Base-by-base conservation (phyloP, 169 alveolate genomes). In the Eimeria maxima region DNA sequence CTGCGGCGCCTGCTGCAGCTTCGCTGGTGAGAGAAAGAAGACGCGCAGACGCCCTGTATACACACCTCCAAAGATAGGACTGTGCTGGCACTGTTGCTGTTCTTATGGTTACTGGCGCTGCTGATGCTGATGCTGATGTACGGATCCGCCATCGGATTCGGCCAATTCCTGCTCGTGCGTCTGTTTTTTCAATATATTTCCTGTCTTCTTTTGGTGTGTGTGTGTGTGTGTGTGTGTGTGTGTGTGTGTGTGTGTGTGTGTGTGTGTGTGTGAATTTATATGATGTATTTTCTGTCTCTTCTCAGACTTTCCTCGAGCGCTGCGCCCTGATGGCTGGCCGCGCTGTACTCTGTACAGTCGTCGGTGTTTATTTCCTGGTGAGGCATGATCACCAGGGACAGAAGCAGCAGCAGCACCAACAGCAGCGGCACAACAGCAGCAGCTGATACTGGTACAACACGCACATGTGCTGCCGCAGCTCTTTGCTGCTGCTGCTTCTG, bases 271-370 rank as follows among this genome's bases (percentile, higher is more conserved):
- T 50, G 18, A 50, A 50, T 53, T 53, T 11, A 53, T 53, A 1
- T 11, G 16, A 16, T 67, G 76, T 67, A 11, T 67, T 27, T 67
- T 22, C 76, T 67, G 76, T 27, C 57, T 74, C 60, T 53, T 53
- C 16, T 24, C 84, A 74, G 84, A 74, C 84, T 8, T 74, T 74
- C 84, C 53, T 74, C 10, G 57, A 74, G 84, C 84, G 84, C 84
- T 74, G 84, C 53, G 84, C 84, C 16, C 24, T 74, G 24, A 42
- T 74, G 84, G 38, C 57, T 16, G 84, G 84, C 84, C 11, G 57
- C 1, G 50, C 33, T 44, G 2, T 74, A 45, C 84, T 74, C 53
- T 29, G 84, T 50, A 20, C 50, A 29, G 42, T 74, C 45, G 84
- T 74, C 14, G 84, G 84, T 57, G 55, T 16, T 0, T 74, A 74